Evolutionary conservation across 176 grass and related monocot species (phyloP).

Genomic region (Juncus inflexus): DNA sequence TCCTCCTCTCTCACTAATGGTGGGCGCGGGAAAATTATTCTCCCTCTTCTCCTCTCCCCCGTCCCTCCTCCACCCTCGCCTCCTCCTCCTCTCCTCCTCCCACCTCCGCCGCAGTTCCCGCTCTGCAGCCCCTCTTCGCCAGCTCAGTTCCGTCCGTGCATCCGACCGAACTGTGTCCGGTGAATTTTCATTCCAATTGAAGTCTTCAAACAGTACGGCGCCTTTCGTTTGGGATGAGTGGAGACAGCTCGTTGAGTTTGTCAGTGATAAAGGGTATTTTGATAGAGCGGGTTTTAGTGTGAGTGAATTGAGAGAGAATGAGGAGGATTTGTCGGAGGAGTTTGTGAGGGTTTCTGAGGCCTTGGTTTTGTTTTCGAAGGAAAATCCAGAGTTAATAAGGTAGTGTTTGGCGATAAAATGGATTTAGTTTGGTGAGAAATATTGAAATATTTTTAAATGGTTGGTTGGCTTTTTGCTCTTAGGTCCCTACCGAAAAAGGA

Average conservation of each 20-base stretch:
- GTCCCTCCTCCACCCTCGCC: conserved; percentile 35
- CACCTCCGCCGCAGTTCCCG: conserved; percentile 24
- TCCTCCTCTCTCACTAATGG: conserved; percentile 38
- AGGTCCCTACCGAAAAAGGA: conserved; percentile 68
- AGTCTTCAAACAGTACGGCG: conserved; percentile 6
- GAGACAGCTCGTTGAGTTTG: conserved; percentile 53
- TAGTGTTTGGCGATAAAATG: conserved; percentile 23
- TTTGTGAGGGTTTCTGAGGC: conserved; percentile 38
- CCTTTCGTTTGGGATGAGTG: conserved; percentile 50
- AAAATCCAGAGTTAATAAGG: conserved; percentile 66
- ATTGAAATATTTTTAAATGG: conserved; percentile 2
- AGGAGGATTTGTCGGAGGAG: conserved; percentile 35
- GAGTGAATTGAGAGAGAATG: conserved; percentile 21
- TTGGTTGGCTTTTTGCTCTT: conserved; percentile 4
- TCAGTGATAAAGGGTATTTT: conserved; percentile 40
- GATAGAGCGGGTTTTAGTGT: conserved; percentile 4
- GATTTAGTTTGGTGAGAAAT: neutral
- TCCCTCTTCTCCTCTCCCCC: conserved; percentile 54
- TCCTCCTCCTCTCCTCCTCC: conserved; percentile 37
- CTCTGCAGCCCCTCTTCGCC: conserved; percentile 10
- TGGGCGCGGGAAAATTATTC: conserved; percentile 60
- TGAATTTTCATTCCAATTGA: conserved; percentile 22
- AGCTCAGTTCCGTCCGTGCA: conserved; percentile 20
- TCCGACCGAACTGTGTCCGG: conserved; percentile 8
- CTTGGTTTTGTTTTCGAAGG: conserved; percentile 66